Conservation (phyloP, 2,329 filamentous ascomycete genomes). For the Aspergillus sp. region DNA sequence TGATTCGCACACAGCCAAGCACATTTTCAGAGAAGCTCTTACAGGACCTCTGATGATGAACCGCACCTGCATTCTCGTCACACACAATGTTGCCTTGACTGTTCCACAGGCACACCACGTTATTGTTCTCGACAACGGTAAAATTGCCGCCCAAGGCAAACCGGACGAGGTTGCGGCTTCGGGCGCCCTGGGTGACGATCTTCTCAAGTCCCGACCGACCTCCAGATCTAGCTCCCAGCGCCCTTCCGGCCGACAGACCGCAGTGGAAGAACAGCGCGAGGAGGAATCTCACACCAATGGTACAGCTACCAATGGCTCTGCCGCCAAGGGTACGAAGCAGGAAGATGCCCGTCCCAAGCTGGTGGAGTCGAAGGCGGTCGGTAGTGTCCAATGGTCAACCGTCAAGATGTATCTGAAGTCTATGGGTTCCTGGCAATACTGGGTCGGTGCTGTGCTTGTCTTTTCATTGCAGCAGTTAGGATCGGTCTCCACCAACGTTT, state of each 20-base stretch:
- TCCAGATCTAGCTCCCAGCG: slow-evolving; percentile 71
- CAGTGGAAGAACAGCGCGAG: slow-evolving; percentile 63
- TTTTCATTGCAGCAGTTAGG: slow-evolving; percentile 83
- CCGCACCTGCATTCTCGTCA: slow-evolving; percentile 91
- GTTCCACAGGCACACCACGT: slow-evolving; percentile 77
- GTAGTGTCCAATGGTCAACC: slow-evolving; percentile 84
- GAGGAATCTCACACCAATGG: slow-evolving; percentile 53
- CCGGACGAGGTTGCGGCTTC: slow-evolving; percentile 76
- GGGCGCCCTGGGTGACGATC: slow-evolving; percentile 85
- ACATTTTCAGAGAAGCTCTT: slow-evolving; percentile 94
- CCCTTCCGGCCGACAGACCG: slow-evolving; percentile 76
- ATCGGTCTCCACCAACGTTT: slow-evolving; percentile 84
- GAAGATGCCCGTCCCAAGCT: slow-evolving; percentile 50
- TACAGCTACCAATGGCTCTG: slow-evolving; percentile 34
- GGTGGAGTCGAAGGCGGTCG: slow-evolving; percentile 76
- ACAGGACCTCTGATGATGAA: slow-evolving; percentile 83
- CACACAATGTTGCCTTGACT: slow-evolving; percentile 89
- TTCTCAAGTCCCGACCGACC: slow-evolving; percentile 69
- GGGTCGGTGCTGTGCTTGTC: slow-evolving; percentile 71
- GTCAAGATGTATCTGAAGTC: slow-evolving; percentile 80
- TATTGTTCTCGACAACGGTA: slow-evolving; percentile 84
- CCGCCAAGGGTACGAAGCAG: slow-evolving; percentile 38
- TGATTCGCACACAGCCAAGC: slow-evolving; percentile 95
- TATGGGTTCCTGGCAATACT: slow-evolving; percentile 98
- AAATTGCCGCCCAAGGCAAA: slow-evolving; percentile 72